Evolutionary conservation across 2,329 filamentous ascomycete species (phyloP), one percentile per base, ranked within the genome.

Genomic region (Lecanoromycetidae sp.): DNA sequence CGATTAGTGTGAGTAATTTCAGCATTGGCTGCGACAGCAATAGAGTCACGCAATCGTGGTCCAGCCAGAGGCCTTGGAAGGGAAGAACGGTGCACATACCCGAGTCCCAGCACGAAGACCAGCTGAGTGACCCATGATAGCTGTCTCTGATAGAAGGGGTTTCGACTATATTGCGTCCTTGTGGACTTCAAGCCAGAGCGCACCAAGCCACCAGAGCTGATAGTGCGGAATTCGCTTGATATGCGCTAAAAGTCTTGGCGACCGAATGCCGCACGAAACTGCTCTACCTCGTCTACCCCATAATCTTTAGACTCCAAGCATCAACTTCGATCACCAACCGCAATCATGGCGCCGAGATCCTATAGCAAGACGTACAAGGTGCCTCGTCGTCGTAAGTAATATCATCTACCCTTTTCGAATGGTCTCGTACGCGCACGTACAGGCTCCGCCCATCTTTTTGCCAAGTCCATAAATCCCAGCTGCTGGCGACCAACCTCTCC

Each of bases 311-410:
- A n/a, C n/a, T n/a, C n/a, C n/a, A n/a, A n/a, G n/a, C n/a, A 61
- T 66, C 36, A 32, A 19, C 12, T 17, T 32, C 34, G 12, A 15
- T 33, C 19, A 26, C 15, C 17, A 37, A 23, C 29, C 22, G 8
- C 48, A 48, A 33, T 29, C 22, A 54, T 54, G 52, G 52, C 52
- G 19, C 52, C 52, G 32, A 73, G 81, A 69, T 84, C 82, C 64
- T 94, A 95, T 78, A 93, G 84, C 70, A 98, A 98, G 87, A 98
- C 91, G 79, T 93, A 93, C 72, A 94, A 94, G 84, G 87, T 94
- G 78, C 88, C 90, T 67, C 79, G 84, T 75, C 84, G 90, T 76
- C 90, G 69, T 73, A 67, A 69, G 71, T 71, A 51, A 29, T 17
- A 37, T 50, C 55, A 41, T 48, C 34, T 38, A 52, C 10, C 8